These are phyloP conservation scores for Pseudopithomyces maydicus DNA, from an alignment of 2,329 filamentous ascomycete species.

Conservation along the genomic window DNA sequence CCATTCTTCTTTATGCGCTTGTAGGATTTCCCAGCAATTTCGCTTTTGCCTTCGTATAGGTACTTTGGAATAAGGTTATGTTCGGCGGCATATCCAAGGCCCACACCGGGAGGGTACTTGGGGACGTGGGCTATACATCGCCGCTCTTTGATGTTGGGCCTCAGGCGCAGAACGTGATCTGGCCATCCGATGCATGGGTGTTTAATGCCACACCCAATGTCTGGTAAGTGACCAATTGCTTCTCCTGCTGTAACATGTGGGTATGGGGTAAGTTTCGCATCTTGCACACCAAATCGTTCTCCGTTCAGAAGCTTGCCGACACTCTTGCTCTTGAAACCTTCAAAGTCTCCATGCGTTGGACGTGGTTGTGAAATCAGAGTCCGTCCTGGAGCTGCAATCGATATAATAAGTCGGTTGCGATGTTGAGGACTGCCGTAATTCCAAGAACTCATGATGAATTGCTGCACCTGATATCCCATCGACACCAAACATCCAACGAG, in stretches of 20 bases:
- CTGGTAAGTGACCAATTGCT: constrained; percentile 65
- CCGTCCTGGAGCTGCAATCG: constrained; percentile 70
- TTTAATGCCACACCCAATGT: constrained; percentile 64
- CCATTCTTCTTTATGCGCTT: constrained; percentile 57
- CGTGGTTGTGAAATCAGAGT: constrained; percentile 60
- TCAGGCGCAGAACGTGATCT: constrained; percentile 63
- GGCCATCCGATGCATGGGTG: constrained; percentile 69
- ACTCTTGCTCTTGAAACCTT: constrained; percentile 32
- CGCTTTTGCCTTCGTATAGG: constrained; percentile 25
- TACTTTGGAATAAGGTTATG: constrained; percentile 36
- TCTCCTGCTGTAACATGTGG: constrained; percentile 58
- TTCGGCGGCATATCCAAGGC: constrained; percentile 41
- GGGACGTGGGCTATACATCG: constrained; percentile 64
- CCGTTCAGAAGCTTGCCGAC: constrained; percentile 56
- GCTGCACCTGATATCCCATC: constrained; percentile 75
- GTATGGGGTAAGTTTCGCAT: constrained; percentile 63
- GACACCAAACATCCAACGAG: constrained; percentile 74
- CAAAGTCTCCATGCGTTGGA: constrained; percentile 67
- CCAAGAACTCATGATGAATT: constrained; percentile 72
- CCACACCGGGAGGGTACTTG: constrained; percentile 50
- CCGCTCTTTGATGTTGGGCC: constrained; percentile 36
- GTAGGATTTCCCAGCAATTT: constrained; percentile 47
- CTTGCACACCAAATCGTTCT: constrained; percentile 61
- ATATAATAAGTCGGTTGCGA: constrained; percentile 71
- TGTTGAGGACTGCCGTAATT: constrained; percentile 69